Evolutionary conservation across 1,139 yeast genomes (phyloP).

Genomic region (Lodderomyces margitis): DNA sequence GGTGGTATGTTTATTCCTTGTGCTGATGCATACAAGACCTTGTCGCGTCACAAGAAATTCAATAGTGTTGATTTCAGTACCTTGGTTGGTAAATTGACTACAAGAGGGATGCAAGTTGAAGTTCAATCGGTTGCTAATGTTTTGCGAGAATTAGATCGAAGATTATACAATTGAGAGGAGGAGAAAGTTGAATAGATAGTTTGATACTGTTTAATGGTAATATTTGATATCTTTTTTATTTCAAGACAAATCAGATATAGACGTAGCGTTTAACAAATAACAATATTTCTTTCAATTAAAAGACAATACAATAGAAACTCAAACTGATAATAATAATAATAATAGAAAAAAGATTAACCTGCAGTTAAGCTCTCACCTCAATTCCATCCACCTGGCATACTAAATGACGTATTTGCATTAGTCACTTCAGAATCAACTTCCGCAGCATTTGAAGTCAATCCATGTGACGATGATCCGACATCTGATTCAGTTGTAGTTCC

Average conservation of each 20-base stretch:
- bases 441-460: slow-evolving; percentile 5
- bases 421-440: slow-evolving; percentile 6
- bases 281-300: not conserved
- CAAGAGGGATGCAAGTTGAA: slow-evolving; percentile 86
- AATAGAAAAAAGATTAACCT: not conserved
- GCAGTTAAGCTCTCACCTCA: not conserved
- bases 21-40: slow-evolving; percentile 83
- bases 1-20: slow-evolving; percentile 68
- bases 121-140: slow-evolving; percentile 85
- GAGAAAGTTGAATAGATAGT: slow-evolving; percentile 3
- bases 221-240: no score
- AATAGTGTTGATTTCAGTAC: slow-evolving; percentile 69
- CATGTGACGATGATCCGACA: slow-evolving; percentile 2
- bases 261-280: not conserved
- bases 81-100: slow-evolving; percentile 71
- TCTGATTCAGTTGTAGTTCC: not conserved
- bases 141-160: slow-evolving; percentile 71
- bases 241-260: not conserved
- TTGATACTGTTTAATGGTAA: no score
- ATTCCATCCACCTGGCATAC: slow-evolving; percentile 6
- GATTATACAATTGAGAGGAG: slow-evolving; percentile 46
- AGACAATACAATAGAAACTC: slow-evolving; percentile 1
- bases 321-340: not conserved
- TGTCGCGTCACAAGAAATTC: slow-evolving; percentile 77
- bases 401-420: slow-evolving; percentile 8